A percentile compares a stretch with the other conserved stretches of the same genome.
phyloP scores from a whole-genome alignment of 1,284 basidiomycete species.

The Meripilus lineatus region DNA sequence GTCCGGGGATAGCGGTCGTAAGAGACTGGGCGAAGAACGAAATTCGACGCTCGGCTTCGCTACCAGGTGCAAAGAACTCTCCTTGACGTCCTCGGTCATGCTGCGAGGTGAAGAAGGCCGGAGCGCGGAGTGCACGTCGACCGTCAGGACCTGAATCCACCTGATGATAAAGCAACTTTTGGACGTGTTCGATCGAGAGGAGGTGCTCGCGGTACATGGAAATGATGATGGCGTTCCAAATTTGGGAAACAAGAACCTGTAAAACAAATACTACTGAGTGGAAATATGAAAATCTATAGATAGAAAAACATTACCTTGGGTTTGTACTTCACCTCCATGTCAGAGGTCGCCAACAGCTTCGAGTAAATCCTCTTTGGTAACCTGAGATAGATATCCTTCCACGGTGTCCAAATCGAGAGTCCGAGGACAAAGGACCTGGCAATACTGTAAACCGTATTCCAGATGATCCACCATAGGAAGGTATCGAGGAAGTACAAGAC shows the following conservation, averaged over 20 bases:
- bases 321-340: slow-evolving; percentile 97
- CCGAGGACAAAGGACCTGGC: slow-evolving; percentile 87
- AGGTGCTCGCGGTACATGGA: slow-evolving; percentile 99
- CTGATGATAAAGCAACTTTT: slow-evolving; percentile 92
- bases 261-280: not conserved
- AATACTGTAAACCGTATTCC: slow-evolving; percentile 94
- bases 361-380: slow-evolving; percentile 94
- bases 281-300: not conserved
- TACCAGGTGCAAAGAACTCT: slow-evolving; percentile 90
- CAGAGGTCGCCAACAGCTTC: slow-evolving; percentile 84
- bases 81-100: slow-evolving; percentile 79
- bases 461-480: slow-evolving; percentile 96
- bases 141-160: slow-evolving; percentile 81
- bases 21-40: slow-evolving; percentile 96
- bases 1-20: slow-evolving; percentile 85
- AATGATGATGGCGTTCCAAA: slow-evolving; percentile 98
- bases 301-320: slow-evolving; percentile 65
- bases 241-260: slow-evolving; percentile 93
- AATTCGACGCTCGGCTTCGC: slow-evolving; percentile 91
- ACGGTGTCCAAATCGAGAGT: slow-evolving; percentile 95
- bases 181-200: slow-evolving; percentile 93
- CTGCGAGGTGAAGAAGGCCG: slow-evolving; percentile 93
- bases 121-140: slow-evolving; percentile 84
- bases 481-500: slow-evolving; percentile 96
- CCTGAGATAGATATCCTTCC: slow-evolving; percentile 91